Base-by-base conservation (phyloP, 2,329 filamentous ascomycete genomes). In the Nemania diffusa region DNA sequence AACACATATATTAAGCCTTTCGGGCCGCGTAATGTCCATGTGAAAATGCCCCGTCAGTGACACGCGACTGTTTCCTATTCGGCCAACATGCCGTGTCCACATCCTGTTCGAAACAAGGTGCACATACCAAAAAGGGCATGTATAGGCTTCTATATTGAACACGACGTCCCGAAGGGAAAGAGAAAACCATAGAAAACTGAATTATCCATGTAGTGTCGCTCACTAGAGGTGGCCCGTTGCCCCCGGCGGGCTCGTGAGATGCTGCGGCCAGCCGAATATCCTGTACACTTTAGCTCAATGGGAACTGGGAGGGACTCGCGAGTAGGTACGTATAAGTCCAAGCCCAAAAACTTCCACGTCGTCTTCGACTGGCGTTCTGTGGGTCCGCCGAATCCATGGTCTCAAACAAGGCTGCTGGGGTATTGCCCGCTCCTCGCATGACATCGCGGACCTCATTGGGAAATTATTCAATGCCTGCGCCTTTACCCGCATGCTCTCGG, bases 351-450 rank as follows among this genome's bases (percentile, higher is more conserved):
- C 64, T 72, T 73, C 72, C 68, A 76, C 70, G 74, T 13, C 37
- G n/a, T 73, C 42, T 83, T 83, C 81, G 77, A 81, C 75, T 76
- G 74, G 78, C 79, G 76, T 82, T 83, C 81, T 79, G 76, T 82
- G 79, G 79, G 75, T 71, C 71, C 70, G 59, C 64, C 60, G 63
- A 65, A 61, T 70, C 68, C 65, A 67, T 70, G 68, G 60, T 67
- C 68, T 62, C 69, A 69, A 68, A 66, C 67, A 65, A 62, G 69
- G 57, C 64, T 72, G 65, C 71, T 64, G 65, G 72, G 73, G 70
- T 73, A 44, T 71, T 71, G 73, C 70, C 73, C 69, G 69, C 70
- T 74, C 65, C 56, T 75, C 76, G 82, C 82, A 84, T 84, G 73
- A 84, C 78, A 78, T 81, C 70, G 73, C 73, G 73, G 72, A 74